phyloP scores from a whole-genome alignment of 345 rosid genomes.

The Eutrema heterophyllum region DNA sequence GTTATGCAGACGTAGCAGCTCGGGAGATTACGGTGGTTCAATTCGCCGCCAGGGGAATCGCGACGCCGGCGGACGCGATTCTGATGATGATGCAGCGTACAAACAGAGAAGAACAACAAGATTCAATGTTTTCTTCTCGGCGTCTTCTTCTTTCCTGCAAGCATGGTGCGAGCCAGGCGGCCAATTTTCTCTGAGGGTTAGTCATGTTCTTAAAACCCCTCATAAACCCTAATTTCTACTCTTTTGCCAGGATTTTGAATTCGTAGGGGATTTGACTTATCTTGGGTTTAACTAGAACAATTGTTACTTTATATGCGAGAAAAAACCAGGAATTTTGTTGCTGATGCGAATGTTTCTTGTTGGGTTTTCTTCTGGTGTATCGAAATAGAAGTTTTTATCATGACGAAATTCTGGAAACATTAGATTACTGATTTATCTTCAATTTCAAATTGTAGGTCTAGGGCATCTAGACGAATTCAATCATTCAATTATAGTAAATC shows the following conservation, averaged over 20 bases:
- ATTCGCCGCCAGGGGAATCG: too few relatives aligned
- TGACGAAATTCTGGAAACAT: not conserved
- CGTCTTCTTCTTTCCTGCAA: slow-evolving; percentile 39
- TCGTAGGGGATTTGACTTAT: not conserved
- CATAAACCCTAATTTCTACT: slow-evolving; percentile 17
- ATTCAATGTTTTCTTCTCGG: slow-evolving; percentile 40
- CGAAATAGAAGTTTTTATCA: not conserved
- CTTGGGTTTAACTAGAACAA: not conserved
- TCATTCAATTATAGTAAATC: slow-evolving; percentile 48
- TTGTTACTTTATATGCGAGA: not conserved
- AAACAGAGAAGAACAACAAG: not conserved
- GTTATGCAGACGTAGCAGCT: too few relatives aligned
- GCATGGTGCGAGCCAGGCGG: slow-evolving; percentile 28
- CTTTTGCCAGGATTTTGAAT: not conserved
- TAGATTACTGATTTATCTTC: not conserved
- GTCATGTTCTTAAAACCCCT: slow-evolving; percentile 4
- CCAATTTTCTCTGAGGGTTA: slow-evolving; percentile 36
- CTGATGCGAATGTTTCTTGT: not conserved
- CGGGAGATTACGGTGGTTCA: too few relatives aligned
- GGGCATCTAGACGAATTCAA: slow-evolving; percentile 40
- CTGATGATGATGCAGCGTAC: too few relatives aligned
- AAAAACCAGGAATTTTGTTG: not conserved
- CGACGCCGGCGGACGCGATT: too few relatives aligned
- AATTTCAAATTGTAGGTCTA: slow-evolving; percentile 35
- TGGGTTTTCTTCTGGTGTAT: not conserved